Base-by-base conservation (phyloP, 768 basidiomycete species). In the Rubroboletus pulcherrimus region DNA sequence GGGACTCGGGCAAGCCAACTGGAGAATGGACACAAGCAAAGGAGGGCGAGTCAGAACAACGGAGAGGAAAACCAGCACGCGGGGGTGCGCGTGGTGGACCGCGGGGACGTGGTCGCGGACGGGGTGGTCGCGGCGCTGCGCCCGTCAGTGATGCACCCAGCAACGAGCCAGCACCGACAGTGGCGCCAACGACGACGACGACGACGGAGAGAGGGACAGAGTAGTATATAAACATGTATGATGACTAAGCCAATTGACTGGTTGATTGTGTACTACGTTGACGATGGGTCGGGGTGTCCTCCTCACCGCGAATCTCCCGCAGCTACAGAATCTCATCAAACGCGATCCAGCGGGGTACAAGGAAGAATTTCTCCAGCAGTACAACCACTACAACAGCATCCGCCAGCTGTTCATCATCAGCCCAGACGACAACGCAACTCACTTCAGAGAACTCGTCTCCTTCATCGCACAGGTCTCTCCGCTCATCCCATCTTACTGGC, bases 321-420 rank as follows among this genome's bases (percentile, higher is more conserved):
- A 97, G 67, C 80, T 99, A 8, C 96, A 98, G 71, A 98, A 98
- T 69, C 79, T 98, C 51, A 94, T 99, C 71, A 99, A 99, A 69
- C 83, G 97, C 42, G 93, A 97, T 70, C 91, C 96, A 4, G 72
- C 75, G 9, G 86, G 83, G 0, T 98, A 99, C 77, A 89, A 84
- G 68, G 96, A 98, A 58, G 97, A 99, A 64, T 99, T 98, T 63
- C 68, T 94, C 15, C 93, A 93, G 60, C 96, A 99, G 78, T 97
- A 93, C 88, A 91, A 91, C 57, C 92, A 96, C 71, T 98, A 95
- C 74, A 83, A 89, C 62, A 89, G 86, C 60, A 86, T 89, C 53
- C 83, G 91, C 34, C 83, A 92, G 64, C 89, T 99, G 59, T 93
- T 94, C 65, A 80, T 81, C 63, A 77, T 87, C 56, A 85, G 85